phyloP scores from a whole-genome alignment of 805 yeast genomes.

The Candida takata region DNA sequence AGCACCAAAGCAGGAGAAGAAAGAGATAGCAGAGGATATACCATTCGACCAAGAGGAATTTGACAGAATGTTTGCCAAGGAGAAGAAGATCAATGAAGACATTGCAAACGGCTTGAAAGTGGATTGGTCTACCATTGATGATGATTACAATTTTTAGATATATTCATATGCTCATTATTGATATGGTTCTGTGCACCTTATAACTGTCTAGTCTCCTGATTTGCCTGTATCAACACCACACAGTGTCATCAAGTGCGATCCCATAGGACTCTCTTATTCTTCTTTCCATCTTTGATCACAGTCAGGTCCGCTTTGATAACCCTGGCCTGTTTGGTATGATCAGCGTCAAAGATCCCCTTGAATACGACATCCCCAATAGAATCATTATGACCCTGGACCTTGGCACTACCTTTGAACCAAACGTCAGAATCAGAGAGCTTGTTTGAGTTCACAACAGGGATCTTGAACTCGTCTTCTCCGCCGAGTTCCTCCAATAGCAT shows the following conservation, averaged over 20 bases:
- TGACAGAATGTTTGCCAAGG: slow-evolving; percentile 5
- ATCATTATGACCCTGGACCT: slow-evolving; percentile 15
- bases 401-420: slow-evolving; percentile 17
- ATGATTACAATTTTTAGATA: slow-evolving; percentile 5
- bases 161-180: background rate
- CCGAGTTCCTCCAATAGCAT: slow-evolving; percentile 19
- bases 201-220: too few relatives aligned
- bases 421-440: slow-evolving; percentile 11
- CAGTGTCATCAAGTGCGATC: slow-evolving; percentile 3
- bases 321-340: slow-evolving; percentile 22
- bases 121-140: slow-evolving; percentile 21
- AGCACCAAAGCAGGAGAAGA: background rate
- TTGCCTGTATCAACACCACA: too few relatives aligned
- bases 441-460: slow-evolving; percentile 16
- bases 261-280: slow-evolving; percentile 17
- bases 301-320: slow-evolving; percentile 15
- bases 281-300: slow-evolving; percentile 12
- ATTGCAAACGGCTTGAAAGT: slow-evolving; percentile 13
- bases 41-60: slow-evolving; percentile 1
- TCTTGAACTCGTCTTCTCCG: slow-evolving; percentile 16
- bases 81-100: slow-evolving; percentile 10
- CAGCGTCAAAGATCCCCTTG: slow-evolving; percentile 22
- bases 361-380: slow-evolving; percentile 15
- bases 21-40: background rate
- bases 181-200: too few relatives aligned